Conservation (phyloP, 2,329 filamentous ascomycete genomes). For the Fusarium sublunatum region DNA sequence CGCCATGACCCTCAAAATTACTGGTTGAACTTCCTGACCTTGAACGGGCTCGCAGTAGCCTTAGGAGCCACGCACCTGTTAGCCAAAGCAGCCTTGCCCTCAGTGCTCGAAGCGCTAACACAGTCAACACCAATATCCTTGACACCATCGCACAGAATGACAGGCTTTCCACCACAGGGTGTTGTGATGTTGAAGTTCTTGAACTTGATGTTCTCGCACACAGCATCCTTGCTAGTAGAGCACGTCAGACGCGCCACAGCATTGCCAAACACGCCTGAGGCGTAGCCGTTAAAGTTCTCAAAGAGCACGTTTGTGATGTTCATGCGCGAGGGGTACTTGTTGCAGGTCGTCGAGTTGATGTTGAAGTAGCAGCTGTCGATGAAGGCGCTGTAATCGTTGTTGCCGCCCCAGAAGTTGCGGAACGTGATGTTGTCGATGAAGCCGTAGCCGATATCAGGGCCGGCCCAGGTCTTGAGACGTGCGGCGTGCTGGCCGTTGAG, state of each 20-base stretch:
- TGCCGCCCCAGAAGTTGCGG: slow-evolving; percentile 43
- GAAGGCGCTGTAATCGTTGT: slow-evolving; percentile 42
- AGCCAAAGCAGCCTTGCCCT: slow-evolving; percentile 37
- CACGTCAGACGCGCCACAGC: slow-evolving; percentile 39
- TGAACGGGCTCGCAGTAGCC: slow-evolving; percentile 36
- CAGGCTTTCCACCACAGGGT: slow-evolving; percentile 36
- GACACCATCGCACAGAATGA: slow-evolving; percentile 42
- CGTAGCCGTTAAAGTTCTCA: slow-evolving; percentile 43
- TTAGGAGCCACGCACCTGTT: slow-evolving; percentile 33
- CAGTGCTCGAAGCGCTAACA: slow-evolving; percentile 29
- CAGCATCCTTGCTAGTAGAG: slow-evolving; percentile 38
- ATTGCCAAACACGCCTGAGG: slow-evolving; percentile 41
- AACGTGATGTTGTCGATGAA: slow-evolving; percentile 44
- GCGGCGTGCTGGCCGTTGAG: slow-evolving; percentile 43
- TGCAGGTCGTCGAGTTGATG: slow-evolving; percentile 29
- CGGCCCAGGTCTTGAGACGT: slow-evolving; percentile 44
- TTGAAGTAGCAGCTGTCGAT: slow-evolving; percentile 46
- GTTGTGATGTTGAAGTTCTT: slow-evolving; percentile 40
- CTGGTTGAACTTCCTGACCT: slow-evolving; percentile 23
- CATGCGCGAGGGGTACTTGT: slow-evolving; percentile 41
- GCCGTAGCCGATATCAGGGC: slow-evolving; percentile 39
- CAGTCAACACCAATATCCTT: slow-evolving; percentile 40
- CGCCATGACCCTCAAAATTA: rapidly evolving
- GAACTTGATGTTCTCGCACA: slow-evolving; percentile 43
- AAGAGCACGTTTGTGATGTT: slow-evolving; percentile 44